These are phyloP conservation scores for Colletotrichum lupini DNA, from an alignment of 2,329 filamentous ascomycete species.

Conservation along the genomic window DNA sequence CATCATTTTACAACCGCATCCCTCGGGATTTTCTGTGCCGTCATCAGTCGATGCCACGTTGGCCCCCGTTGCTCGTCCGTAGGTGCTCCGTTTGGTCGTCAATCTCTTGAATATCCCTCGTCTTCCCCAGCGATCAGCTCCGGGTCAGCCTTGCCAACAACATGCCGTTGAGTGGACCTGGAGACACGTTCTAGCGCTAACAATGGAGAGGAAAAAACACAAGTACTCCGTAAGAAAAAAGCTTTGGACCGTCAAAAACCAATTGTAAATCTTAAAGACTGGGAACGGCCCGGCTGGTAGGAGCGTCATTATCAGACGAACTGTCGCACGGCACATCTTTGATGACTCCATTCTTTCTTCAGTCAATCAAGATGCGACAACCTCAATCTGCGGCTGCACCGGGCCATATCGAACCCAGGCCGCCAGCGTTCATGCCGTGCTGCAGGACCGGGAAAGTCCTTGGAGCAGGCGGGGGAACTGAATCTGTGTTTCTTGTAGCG, in stretches of 20 bases:
- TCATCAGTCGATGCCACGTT: not conserved
- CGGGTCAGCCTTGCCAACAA: constrained; percentile 26
- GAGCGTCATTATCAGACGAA: constrained; percentile 30
- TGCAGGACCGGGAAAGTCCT: not conserved
- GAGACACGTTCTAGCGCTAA: constrained; percentile 12
- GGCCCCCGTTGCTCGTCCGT: not conserved
- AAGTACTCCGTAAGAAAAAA: not conserved
- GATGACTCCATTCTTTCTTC: constrained; percentile 7
- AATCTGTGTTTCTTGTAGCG: constrained; percentile 19
- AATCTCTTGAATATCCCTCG: not conserved
- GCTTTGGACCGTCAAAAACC: constrained; percentile 11
- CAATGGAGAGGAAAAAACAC: not conserved
- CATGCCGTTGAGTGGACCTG: constrained; percentile 22
- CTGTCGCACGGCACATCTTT: constrained; percentile 11
- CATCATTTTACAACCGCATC: not conserved
- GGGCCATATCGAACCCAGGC: constrained; percentile 10
- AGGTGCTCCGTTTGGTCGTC: not conserved
- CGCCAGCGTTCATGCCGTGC: constrained; percentile 11
- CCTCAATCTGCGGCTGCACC: constrained; percentile 29
- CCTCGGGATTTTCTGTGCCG: not conserved
- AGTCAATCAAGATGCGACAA: constrained; percentile 31
- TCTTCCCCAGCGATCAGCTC: constrained; percentile 24
- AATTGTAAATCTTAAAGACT: constrained; percentile 27
- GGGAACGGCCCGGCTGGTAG: constrained; percentile 16
- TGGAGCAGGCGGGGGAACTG: constrained; percentile 14